Conservation (phyloP, 179 eudicot species). For the Camellia oleifera region DNA sequence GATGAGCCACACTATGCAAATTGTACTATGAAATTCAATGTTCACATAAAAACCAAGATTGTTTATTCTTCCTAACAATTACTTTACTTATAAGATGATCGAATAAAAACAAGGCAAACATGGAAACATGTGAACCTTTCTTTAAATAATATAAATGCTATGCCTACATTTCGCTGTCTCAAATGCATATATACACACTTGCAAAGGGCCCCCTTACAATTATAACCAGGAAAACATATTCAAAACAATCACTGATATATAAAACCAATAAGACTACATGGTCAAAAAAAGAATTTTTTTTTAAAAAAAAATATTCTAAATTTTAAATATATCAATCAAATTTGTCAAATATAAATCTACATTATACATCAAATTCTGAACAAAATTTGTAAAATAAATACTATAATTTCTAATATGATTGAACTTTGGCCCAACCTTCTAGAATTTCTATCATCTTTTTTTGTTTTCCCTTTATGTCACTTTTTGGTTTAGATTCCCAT, state of each 20-base stretch:
- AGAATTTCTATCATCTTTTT: background rate
- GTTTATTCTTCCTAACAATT: background rate
- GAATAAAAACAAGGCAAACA: background rate
- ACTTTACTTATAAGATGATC: background rate
- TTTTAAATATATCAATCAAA: no score
- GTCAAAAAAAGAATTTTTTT: no score
- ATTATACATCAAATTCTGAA: no score
- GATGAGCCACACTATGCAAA: no score
- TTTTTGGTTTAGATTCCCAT: no score
- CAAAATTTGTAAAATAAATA: background rate
- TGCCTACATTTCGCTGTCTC: slow-evolving; percentile 1
- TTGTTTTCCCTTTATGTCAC: no score
- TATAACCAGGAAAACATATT: background rate
- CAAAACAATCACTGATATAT: background rate
- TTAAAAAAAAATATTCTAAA: no score
- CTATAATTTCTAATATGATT: background rate
- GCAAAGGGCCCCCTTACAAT: background rate
- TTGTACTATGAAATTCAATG: background rate
- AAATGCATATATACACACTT: background rate
- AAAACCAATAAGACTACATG: background rate
- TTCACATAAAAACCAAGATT: background rate
- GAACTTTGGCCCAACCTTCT: background rate
- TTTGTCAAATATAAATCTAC: no score
- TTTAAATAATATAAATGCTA: background rate
- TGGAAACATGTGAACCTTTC: slow-evolving; percentile 11